These are phyloP conservation scores for Fusarium circinatum DNA, from an alignment of 2,329 filamentous ascomycete genomes.

Conservation along the genomic window DNA sequence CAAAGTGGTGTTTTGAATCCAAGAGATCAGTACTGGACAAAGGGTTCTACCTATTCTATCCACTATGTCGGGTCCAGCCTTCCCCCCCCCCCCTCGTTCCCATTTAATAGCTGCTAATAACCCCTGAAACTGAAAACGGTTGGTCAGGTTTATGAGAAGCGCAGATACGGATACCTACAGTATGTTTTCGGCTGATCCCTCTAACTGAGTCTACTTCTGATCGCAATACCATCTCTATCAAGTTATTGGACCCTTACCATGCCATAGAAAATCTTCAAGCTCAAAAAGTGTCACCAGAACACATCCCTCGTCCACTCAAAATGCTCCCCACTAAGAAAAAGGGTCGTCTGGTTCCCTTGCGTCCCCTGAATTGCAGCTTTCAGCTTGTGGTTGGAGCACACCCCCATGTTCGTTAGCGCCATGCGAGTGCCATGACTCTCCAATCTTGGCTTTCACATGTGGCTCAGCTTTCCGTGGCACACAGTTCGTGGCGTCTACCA, in stretches of 20 bases:
- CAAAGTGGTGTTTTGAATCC: not conserved
- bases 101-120: not conserved
- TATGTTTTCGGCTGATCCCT: not conserved
- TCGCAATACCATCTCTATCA: not conserved
- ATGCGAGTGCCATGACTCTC: constrained; percentile 37
- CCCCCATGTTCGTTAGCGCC: constrained; percentile 32
- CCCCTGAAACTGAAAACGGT: constrained; percentile 25
- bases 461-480: constrained; percentile 12
- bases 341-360: constrained; percentile 17
- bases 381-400: constrained; percentile 27
- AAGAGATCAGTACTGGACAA: not conserved
- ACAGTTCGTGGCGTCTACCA: constrained; percentile 17
- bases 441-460: constrained; percentile 25
- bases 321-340: constrained; percentile 23
- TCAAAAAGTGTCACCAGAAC: constrained; percentile 6
- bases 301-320: constrained; percentile 19
- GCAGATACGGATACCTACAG: not conserved
- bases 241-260: constrained; percentile 10
- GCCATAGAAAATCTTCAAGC: constrained; percentile 1
- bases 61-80: constrained; percentile 19
- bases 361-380: constrained; percentile 29
- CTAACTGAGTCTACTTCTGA: not conserved
- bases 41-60: constrained; percentile 11
- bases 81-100: not conserved
- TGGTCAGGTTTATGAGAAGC: not conserved